Conservation (phyloP, 2,329 filamentous ascomycete species). For the Rhytidhysteron rufulum region DNA sequence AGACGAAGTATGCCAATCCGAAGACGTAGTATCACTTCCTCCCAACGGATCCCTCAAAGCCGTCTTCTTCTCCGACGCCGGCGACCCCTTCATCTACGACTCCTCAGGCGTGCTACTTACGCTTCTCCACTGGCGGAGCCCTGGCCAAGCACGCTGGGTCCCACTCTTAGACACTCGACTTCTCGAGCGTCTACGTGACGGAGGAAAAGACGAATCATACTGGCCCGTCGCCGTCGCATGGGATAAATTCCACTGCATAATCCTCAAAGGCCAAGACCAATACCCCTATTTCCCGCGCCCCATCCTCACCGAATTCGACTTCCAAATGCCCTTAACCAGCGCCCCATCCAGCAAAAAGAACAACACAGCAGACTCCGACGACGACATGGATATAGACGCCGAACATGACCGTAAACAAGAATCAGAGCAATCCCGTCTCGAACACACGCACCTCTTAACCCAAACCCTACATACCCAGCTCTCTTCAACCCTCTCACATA, state of each 20-base stretch:
- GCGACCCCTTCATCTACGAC: conserved; percentile 97
- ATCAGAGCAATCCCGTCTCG: conserved; percentile 60
- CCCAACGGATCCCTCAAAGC: conserved; percentile 69
- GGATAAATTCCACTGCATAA: conserved; percentile 95
- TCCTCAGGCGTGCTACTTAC: conserved; percentile 84
- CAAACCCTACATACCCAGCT: conserved; percentile 70
- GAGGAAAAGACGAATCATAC: conserved; percentile 84
- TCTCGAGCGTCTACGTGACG: conserved; percentile 75
- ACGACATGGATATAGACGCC: conserved; percentile 31
- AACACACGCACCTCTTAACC: conserved; percentile 77
- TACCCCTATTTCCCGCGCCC: conserved; percentile 88
- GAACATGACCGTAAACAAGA: conserved; percentile 34
- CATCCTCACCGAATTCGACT: conserved; percentile 88
- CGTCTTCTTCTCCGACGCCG: conserved; percentile 87
- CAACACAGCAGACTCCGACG: conserved; percentile 19
- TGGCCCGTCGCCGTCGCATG: conserved; percentile 93
- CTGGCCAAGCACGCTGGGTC: conserved; percentile 83
- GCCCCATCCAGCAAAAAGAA: conserved; percentile 33
- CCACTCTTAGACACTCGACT: conserved; percentile 87
- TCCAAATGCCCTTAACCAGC: conserved; percentile 74
- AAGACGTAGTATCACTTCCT: conserved; percentile 83
- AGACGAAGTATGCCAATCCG: conserved; percentile 90
- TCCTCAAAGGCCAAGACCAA: conserved; percentile 90
- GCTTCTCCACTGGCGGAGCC: conserved; percentile 83
- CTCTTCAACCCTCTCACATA: conserved; percentile 68